Base-by-base conservation (phyloP, 257 asterid genomes). In the Solanum sitiens region DNA sequence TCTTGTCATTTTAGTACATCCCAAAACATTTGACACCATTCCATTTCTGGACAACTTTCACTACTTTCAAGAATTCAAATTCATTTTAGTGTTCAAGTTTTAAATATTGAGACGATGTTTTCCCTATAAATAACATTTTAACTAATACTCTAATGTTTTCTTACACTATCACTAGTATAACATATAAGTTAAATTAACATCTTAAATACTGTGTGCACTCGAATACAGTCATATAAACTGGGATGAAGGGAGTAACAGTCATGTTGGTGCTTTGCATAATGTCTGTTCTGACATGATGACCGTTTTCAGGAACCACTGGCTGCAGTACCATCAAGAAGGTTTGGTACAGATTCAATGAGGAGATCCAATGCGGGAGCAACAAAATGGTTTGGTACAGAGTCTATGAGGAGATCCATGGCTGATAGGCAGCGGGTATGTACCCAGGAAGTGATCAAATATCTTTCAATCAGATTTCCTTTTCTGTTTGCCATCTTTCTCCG, bases 381-480 rank as follows among this genome's bases (percentile, higher is more conserved):
- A 72, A 94, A 92, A 91, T 87, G 85, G 61, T 94, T 95, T 67
- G 94, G 94, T 50, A 90, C 93, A 32, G 93, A 77, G 84, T 90
- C 96, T 44, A 23, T 95, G 93, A 91, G 98, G 86, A 93, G 89
- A 92, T 95, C 98, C 86, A 71, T 32, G 27, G 87, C 93, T 30
- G 99, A 95, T 86, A 94, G 91, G 88, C 99, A 94, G 84, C 95
- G 97, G 50, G 99, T 96, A 93, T 83, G 97, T 82, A 50, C 32
- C 67, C 44, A 50, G 86, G 70, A 50, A 27, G 70, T 18, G 30
- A 50, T 79, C 42, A 79, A 25, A 27, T 27, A 15, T 79, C 25
- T 79, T 45, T 45, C 85, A 45, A 45, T 30, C 32, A 30, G 45
- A 82, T 30, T 30, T 30, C 45, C 18, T 50, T 42, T 42, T 50